Evolutionary conservation across 2,329 filamentous ascomycete genomes (phyloP), one percentile per base, ranked within the genome.

Genomic region (Colletotrichum sp.): DNA sequence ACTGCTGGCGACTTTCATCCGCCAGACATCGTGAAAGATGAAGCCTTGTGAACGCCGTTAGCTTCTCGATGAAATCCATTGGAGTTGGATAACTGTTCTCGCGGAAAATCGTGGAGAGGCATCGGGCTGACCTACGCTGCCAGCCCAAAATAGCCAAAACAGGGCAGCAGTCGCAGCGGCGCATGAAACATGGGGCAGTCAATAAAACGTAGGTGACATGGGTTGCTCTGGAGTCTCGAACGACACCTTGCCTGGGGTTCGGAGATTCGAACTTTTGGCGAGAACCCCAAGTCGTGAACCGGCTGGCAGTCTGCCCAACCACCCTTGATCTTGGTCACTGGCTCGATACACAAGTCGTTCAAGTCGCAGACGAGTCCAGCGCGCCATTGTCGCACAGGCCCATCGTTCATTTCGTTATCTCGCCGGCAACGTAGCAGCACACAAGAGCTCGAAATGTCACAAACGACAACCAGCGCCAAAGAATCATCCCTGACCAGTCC

Each of bases 241-340:
- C 70, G 57, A 59, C 21, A 28, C 60, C 34, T 69, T 49, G 26
- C 26, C 60, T 68, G 39, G 63, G 60, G 59, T 71, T 64, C 73
- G 69, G 73, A 76, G 55, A 76, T 76, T 73, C 73, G 39, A 72
- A 49, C 55, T n/a, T 76, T 64, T 66, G 66, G 57, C 57, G 66
- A 70, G 21, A 26, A 55, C 57, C 39, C 44, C 65, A 59, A 63
- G 68, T n/a, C 30, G 36, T 59, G 44, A 32, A 44, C 34, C 30
- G 66, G 66, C 64, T 67, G 64, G 64, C 64, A 67, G 64, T 67
- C 15, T 68, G 26, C 15, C 26, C 64, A 26, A 49, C 64, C 64
- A 52, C 30, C 49, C 28, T 62, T 32, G 59, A 62, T 32, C 59
- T 62, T 32, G 32, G 12, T 16, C 10, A 15, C 12, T 39, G 30